Conservation (phyloP, 495 filamentous ascomycete species). For the Penicillium silybi region DNA sequence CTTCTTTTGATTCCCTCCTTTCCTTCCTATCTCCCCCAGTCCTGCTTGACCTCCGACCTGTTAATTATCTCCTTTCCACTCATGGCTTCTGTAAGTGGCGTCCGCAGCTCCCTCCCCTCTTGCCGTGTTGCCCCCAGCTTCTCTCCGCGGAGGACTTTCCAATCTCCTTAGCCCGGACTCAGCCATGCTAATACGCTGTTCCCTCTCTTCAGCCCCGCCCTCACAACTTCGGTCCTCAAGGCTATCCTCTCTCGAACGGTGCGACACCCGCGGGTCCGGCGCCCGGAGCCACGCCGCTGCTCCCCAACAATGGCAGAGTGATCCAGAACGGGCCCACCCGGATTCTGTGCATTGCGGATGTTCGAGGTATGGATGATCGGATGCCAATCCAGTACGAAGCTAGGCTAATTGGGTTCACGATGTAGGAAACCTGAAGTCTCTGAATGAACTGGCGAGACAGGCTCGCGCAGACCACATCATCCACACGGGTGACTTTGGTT, state of each 20-base stretch:
- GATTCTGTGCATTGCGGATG: constrained; percentile 94
- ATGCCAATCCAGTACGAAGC: not conserved
- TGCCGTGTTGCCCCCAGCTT: constrained; percentile 12
- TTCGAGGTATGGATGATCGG: constrained; percentile 67
- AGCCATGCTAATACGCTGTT: constrained; percentile 1
- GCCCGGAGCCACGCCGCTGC: constrained; percentile 51
- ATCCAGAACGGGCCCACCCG: constrained; percentile 81
- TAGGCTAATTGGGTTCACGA: constrained; percentile 20
- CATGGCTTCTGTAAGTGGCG: constrained; percentile 55
- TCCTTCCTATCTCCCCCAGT: constrained; percentile 14
- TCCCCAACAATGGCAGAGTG: constrained; percentile 66
- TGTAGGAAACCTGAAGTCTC: constrained; percentile 85
- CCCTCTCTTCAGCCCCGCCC: constrained; percentile 38
- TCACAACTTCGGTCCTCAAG: constrained; percentile 46
- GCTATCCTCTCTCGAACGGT: constrained; percentile 49
- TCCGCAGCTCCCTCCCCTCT: constrained; percentile 14
- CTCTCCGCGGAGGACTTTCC: not conserved
- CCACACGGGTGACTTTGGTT: constrained; percentile 98
- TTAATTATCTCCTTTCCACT: constrained; percentile 15
- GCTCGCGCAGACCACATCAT: constrained; percentile 94
- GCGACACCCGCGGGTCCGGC: constrained; percentile 42
- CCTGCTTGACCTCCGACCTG: constrained; percentile 1
- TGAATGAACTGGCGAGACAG: constrained; percentile 93
- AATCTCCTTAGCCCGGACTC: not conserved
- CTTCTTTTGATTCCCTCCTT: constrained; percentile 20